Base-by-base conservation (phyloP, 768 basidiomycete genomes). In the Fomitopsis pulvina region DNA sequence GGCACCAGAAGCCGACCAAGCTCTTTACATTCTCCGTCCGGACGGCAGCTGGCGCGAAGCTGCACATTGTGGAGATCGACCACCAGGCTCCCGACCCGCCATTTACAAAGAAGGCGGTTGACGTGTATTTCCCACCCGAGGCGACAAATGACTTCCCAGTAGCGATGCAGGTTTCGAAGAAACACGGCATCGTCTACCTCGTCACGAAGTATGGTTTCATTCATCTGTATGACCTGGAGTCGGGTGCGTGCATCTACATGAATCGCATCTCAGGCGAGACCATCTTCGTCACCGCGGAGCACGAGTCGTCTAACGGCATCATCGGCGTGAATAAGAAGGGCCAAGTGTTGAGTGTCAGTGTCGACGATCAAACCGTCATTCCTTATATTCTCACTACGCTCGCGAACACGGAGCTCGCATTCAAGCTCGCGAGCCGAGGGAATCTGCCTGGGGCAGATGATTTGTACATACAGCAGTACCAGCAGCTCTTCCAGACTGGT, bases 291-390 rank as follows among this genome's bases (percentile, higher is more conserved):
- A 97, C 96, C 11, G 91, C 95, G 28, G 94, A 97, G 62, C 92
- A 97, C 62, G 94, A 97, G 66, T 80, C 84, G 16, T 83, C 85
- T 2, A 81, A 92, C 63, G 96, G 96, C 73, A 96, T 99, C 67
- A 92, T 99, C 55, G 95, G 95, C 57, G 93, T 99, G 63, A 99
- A 99, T 80, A 91, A 95, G 79, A 98, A 98, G 71, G 96, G 96
- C 27, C 96, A 99, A 68, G 92, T 97, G 16, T 78, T 99, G 49
- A 93, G 91, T 59, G 96, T 99, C 55, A 92, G 86, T 56, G 87
- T 98, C 56, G 96, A 99, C 67, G 96, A 98, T 63, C 83, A 91
- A 61, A 93, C 92, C 18, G 83, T 98, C 61, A 83, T 99, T 56
- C 95, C 95, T 2, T 99, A 98, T 68, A 89, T 96, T 57, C 75